Evolutionary conservation across 768 basidiomycete genomes (phyloP), one percentile per base, ranked within the genome.

Genomic region (Termitomyces sp.): DNA sequence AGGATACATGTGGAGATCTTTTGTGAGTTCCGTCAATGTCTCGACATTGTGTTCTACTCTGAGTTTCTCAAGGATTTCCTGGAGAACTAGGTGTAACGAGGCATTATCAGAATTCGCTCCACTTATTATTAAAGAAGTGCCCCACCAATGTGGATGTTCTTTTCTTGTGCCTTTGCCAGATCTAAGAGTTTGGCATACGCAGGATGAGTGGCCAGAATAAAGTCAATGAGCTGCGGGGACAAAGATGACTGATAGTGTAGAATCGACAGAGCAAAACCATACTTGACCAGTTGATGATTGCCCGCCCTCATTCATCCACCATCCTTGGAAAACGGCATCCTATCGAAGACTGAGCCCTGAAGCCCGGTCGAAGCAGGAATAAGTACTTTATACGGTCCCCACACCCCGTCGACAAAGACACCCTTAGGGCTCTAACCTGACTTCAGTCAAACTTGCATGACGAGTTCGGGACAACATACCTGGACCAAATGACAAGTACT

Each of bases 261-360:
- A 45, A 52, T n/a, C 30, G 46, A 1, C 27, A 31, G 24, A 20
- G 27, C 46, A 22, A 27, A 7, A 12, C 61, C 73, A 50, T 54
- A 89, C 89, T 74, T 94, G 93, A n/a, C 97, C 97, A 0, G 97
- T 99, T 1, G 95, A 95, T 8, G 95, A 97, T 73, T 99, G 97
- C 2, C 97, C 97, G 41, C 96, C 97, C 73, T 99, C 97, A 67
- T 95, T 99, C 94, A 98, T 97, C 97, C 96, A 99, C 89, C 93
- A 95, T 18, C 88, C 93, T 45, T 87, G 87, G 74, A 98, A 95
- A 34, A 95, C 81, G 6, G 93, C 87, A 67, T 98, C 88, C 84
- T 91, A 72, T 7, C 48, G 4, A 55, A 37, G 36, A n/a, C 48
- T 55, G 13, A 12, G 18, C 54, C 9, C 9, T 48, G 12, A 20